Evolutionary conservation across 2,329 filamentous ascomycete genomes (phyloP).

Genomic region (Herpotrichia juniperi): DNA sequence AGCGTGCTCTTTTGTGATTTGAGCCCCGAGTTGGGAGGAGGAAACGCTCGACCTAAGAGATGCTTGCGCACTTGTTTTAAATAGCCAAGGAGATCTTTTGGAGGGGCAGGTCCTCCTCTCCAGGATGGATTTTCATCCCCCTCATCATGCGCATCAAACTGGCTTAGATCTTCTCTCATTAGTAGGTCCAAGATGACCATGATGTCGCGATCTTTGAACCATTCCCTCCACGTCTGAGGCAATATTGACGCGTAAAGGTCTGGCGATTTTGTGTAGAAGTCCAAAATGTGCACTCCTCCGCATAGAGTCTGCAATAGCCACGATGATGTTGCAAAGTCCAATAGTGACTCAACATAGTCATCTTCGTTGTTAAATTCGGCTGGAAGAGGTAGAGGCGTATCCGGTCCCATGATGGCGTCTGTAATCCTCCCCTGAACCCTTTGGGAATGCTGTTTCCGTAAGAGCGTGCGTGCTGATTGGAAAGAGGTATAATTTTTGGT

Average conservation of each 20-base stretch:
- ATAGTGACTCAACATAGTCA: conserved; percentile 77
- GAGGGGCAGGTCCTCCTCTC: conserved; percentile 53
- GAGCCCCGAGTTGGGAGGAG: conserved; percentile 26
- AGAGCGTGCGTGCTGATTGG: too few relatives aligned
- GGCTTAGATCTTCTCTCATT: conserved; percentile 74
- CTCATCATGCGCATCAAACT: conserved; percentile 24
- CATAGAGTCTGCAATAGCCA: conserved; percentile 86
- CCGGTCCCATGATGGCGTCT: conserved; percentile 51
- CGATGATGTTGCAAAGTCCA: conserved; percentile 76
- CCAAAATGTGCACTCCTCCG: conserved; percentile 94
- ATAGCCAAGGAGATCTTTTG: conserved; percentile 70
- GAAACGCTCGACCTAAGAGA: conserved; percentile 69
- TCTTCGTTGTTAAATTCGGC: conserved; percentile 74
- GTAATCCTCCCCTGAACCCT: not conserved
- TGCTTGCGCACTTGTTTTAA: conserved; percentile 73
- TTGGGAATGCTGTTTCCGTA: too few relatives aligned
- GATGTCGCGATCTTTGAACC: conserved; percentile 73
- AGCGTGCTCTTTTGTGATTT: conserved; percentile 60
- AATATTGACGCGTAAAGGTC: conserved; percentile 81
- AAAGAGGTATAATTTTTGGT: too few relatives aligned
- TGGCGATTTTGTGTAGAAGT: conserved; percentile 88
- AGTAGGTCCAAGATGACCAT: conserved; percentile 81
- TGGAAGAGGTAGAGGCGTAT: conserved; percentile 68
- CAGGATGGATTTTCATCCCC: conserved; percentile 33
- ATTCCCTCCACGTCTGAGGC: conserved; percentile 80